Base-by-base conservation (phyloP, 164 flowering plant genomes). In the Umbellularia californica region DNA sequence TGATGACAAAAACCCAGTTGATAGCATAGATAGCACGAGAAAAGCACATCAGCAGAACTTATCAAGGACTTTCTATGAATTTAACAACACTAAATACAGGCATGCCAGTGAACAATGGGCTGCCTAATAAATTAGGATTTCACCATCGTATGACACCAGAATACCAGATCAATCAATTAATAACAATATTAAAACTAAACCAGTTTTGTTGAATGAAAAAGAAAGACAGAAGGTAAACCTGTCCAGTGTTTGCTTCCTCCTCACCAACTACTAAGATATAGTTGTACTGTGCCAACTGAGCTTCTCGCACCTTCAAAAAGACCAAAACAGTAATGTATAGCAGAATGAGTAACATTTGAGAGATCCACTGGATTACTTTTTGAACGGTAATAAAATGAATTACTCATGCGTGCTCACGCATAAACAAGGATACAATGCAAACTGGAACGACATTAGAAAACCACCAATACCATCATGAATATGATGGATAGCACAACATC, bases 281-380 rank as follows among this genome's bases (percentile, higher is more conserved):
- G 85, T 96, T 96, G 87, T 89, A 96, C 71, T 96, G 99, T 0
- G 97, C 94, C 76, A 94, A 75, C 77, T 96, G 99, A 79, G 99
- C 99, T 86, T 93, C 98, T 65, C 97, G 87, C 58, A 94, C 90
- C 99, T 96, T 81, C 69, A 78, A 51, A 69, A 47, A 17, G 25
- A 4, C 15, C 22, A 24, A 22, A 68, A 72, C 50, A 28, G 35
- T 22, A 74, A 65, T 5, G 5, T 33, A 55, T 23, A 65, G 50
- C 50, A 66, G 47, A 24, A 28, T 25, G 50, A 73, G 50, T 13
- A 15, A 52, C 23, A 76, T 5, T 12, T 55, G 62, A 74, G 55
- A 50, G 27, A 51, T 28, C 11, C 6, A 15, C n/a, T 19, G 24
- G 9, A 19, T 27, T 41, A 70, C 2, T 52, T 14, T 30, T 3